Evolutionary conservation across 768 basidiomycete species (phyloP).

Genomic region (Phanerochaete carnosa): DNA sequence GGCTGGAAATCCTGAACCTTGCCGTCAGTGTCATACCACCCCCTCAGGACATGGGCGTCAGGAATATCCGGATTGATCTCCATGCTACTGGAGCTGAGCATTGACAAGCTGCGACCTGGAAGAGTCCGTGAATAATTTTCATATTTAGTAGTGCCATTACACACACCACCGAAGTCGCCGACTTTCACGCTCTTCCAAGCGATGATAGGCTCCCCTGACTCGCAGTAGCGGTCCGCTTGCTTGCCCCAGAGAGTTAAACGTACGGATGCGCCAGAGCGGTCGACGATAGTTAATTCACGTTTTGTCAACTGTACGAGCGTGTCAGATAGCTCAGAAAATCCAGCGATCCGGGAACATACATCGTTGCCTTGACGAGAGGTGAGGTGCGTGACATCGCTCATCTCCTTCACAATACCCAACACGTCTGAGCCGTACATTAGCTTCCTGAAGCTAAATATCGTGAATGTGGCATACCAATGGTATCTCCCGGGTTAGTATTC

Average conservation of each 20-base stretch:
- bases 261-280: constrained; percentile 73
- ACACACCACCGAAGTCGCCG: constrained; percentile 81
- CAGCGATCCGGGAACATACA: constrained; percentile 28
- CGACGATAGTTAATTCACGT: constrained; percentile 86
- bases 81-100: constrained; percentile 79
- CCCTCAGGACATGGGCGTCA: constrained; percentile 82
- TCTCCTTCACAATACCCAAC: constrained; percentile 81
- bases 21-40: constrained; percentile 87
- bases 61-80: constrained; percentile 86
- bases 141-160: not conserved
- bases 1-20: constrained; percentile 63
- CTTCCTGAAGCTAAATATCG: not conserved
- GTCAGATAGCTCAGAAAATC: not conserved
- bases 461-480: constrained; percentile 55
- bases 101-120: constrained; percentile 78
- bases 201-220: constrained; percentile 62
- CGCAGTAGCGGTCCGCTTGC: constrained; percentile 80
- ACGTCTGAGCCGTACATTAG: constrained; percentile 55
- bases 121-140: not conserved
- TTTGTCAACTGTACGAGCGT: constrained; percentile 62
- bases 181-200: constrained; percentile 95
- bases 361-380: constrained; percentile 65
- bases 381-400: constrained; percentile 64
- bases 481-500: constrained; percentile 70
- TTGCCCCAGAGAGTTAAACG: constrained; percentile 95